Conservation (phyloP, 31 red algal species). For the Asparagopsis taxiformis region DNA sequence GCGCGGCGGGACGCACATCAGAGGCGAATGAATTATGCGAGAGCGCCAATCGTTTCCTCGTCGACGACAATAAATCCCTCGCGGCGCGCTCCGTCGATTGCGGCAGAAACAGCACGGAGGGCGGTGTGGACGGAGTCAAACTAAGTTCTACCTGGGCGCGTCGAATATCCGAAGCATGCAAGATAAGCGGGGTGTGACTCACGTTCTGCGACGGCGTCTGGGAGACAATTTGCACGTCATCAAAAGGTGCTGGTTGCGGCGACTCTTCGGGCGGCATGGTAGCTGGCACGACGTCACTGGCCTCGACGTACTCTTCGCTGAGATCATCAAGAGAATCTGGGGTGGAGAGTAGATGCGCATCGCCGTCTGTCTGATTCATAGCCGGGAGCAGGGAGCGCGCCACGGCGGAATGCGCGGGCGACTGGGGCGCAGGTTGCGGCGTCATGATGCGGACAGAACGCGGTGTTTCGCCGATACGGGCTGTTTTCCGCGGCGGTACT, state of each 20-base stretch:
- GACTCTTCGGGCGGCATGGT: not conserved
- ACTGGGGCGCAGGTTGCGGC: too few species aligned
- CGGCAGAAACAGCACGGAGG: not conserved
- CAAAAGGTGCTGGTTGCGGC: not conserved
- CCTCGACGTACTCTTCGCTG: too few species aligned
- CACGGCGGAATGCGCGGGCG: too few species aligned
- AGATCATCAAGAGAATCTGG: too few species aligned
- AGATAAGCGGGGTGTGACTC: slow-evolving; percentile 5
- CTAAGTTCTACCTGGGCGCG: slow-evolving; percentile 4
- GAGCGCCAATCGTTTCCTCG: not conserved
- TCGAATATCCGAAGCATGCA: not conserved
- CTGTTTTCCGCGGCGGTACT: too few species aligned
- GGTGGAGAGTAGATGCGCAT: too few species aligned
- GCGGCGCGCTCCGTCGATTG: not conserved
- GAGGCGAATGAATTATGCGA: not conserved
- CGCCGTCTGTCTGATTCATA: slow-evolving; percentile 3
- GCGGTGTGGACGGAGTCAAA: not conserved
- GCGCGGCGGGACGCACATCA: not conserved
- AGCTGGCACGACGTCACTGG: too few species aligned
- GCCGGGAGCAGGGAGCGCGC: slow-evolving; percentile 7
- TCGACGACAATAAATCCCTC: not conserved
- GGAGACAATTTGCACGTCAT: not conserved
- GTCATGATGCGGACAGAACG: too few species aligned
- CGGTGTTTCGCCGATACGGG: too few species aligned
- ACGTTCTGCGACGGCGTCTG: too few species aligned